Evolutionary conservation across 2,329 filamentous ascomycete genomes (phyloP), one percentile per base, ranked within the genome.

Genomic region (Westerdykella ornata): DNA sequence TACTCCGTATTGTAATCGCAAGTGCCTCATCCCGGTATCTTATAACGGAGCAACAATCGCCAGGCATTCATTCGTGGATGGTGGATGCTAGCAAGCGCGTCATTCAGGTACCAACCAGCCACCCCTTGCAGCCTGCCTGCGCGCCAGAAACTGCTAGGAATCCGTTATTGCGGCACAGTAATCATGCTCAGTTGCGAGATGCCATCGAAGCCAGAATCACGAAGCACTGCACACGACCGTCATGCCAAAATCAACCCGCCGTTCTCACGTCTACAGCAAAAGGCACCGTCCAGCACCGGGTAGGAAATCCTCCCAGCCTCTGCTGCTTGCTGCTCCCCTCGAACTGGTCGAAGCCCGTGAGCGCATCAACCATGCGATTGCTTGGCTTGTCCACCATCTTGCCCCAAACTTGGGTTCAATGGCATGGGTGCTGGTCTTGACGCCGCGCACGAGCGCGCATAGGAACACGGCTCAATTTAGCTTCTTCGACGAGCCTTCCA

Each of bases 401-500:
- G 61, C 60, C 62, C 56, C 54, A 63, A 48, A 43, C 51, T 54
- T 63, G 59, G 56, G 62, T 59, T 54, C 48, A 53, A 44, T 17
- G 7, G 54, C 52, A 45, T 45, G 50, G 55, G 46, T 48, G 40
- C 35, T 48, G 51, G 52, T 51, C 51, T 43, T 52, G 52, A 51
- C 49, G 51, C 44, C 42, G 42, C 49, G 57, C 59, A 58, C 54
- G 56, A 54, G 52, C 57, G 46, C 45, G 41, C 41, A 45, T 52
- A 54, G 51, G 60, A 51, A 45, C 56, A 47, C 34, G 45, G 49
- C 56, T 41, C 44, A 43, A 44, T 59, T 61, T 62, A 62, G 59
- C 54, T 60, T 54, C 60, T 65, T 63, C 61, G 42, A 62, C 53
- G 50, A 43, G 40, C 43, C 54, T 64, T 65, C 60, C 49, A 63